phyloP scores from a whole-genome alignment of 192 early-diverging fungal genomes.

The Backusella sp. region DNA sequence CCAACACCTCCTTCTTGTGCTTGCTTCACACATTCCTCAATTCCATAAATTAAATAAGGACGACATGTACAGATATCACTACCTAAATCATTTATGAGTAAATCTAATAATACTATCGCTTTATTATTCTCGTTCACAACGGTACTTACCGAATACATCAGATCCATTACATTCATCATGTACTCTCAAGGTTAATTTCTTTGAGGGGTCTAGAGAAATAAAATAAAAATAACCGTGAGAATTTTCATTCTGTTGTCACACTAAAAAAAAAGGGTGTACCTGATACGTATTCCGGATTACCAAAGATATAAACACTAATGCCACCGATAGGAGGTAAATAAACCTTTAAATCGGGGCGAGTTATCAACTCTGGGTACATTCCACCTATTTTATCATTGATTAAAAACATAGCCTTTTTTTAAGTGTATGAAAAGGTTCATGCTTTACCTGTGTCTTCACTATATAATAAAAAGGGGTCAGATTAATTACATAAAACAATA shows the following conservation, averaged over 20 bases:
- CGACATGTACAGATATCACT: slow-evolving; percentile 86
- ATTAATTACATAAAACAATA: not conserved
- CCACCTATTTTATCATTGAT: slow-evolving; percentile 43
- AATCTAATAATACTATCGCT: not conserved
- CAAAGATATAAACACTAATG: slow-evolving; percentile 92
- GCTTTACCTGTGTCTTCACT: slow-evolving; percentile 77
- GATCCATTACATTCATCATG: slow-evolving; percentile 97
- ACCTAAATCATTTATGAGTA: slow-evolving; percentile 19
- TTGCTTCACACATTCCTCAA: slow-evolving; percentile 84
- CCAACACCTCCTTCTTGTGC: slow-evolving; percentile 92
- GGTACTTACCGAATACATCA: slow-evolving; percentile 69
- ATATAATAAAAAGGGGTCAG: not conserved
- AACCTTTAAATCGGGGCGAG: slow-evolving; percentile 89
- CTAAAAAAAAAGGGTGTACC: slow-evolving; percentile 16
- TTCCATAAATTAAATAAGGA: slow-evolving; percentile 83
- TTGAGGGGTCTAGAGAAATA: slow-evolving; percentile 60
- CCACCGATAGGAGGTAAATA: slow-evolving; percentile 94
- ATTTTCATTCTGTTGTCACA: not conserved
- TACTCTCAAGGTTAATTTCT: slow-evolving; percentile 80
- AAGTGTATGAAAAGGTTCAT: not conserved
- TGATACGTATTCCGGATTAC: slow-evolving; percentile 74
- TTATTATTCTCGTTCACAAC: no score
- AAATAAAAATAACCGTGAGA: not conserved
- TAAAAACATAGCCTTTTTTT: not conserved
- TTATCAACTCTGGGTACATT: slow-evolving; percentile 95